Conservation (phyloP, 1,139 yeast genomes). For the Saccharomyces hybrid region DNA sequence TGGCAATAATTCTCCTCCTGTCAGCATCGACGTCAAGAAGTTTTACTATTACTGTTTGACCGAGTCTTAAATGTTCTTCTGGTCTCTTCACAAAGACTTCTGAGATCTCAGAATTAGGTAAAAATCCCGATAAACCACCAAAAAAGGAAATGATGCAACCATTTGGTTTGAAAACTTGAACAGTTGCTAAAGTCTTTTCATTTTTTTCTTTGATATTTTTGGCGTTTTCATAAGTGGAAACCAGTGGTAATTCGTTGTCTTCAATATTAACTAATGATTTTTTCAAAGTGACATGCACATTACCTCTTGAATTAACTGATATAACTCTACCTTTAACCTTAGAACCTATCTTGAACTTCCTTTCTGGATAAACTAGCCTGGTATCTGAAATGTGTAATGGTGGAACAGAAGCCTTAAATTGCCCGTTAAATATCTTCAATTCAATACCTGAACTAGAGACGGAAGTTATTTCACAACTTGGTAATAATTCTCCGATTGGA, state of each 20-base stretch:
- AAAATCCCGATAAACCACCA: slow-evolving; percentile 67
- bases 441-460: slow-evolving; percentile 65
- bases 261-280: slow-evolving; percentile 70
- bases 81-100: slow-evolving; percentile 79
- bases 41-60: slow-evolving; percentile 77
- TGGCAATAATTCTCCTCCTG: slow-evolving; percentile 53
- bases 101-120: slow-evolving; percentile 83
- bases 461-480: slow-evolving; percentile 49
- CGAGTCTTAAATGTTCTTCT: slow-evolving; percentile 67
- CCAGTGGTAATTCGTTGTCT: slow-evolving; percentile 44
- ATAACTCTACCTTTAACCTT: slow-evolving; percentile 67
- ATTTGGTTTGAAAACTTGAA: slow-evolving; percentile 59
- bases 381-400: slow-evolving; percentile 76
- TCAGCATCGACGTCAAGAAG: slow-evolving; percentile 52
- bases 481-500: slow-evolving; percentile 62
- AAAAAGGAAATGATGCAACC: slow-evolving; percentile 85
- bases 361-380: slow-evolving; percentile 79
- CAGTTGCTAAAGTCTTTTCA: slow-evolving; percentile 63
- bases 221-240: slow-evolving; percentile 44
- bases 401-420: slow-evolving; percentile 69
- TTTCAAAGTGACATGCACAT: slow-evolving; percentile 63
- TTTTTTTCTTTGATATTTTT: slow-evolving; percentile 37
- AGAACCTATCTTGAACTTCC: slow-evolving; percentile 78
- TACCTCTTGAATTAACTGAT: slow-evolving; percentile 36
- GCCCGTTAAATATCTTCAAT: slow-evolving; percentile 53